A percentile compares a stretch with the other conserved stretches of the same genome.
Evolutionary conservation across 176 grass and related monocot species (phyloP).

Genomic region (Themeda triandra): DNA sequence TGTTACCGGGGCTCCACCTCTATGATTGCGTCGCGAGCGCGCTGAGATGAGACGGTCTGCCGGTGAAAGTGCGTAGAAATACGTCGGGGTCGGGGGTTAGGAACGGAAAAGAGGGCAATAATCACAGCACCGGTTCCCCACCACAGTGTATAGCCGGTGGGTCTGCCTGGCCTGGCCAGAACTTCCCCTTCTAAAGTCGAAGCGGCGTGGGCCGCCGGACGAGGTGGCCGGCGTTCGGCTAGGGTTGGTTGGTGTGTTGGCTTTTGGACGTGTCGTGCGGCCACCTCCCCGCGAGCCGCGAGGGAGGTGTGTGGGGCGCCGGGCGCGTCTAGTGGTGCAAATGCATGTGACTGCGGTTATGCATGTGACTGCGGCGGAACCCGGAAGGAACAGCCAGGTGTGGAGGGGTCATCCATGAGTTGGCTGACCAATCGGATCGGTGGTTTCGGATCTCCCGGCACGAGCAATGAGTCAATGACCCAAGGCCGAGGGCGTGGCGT

Average conservation of each 20-base stretch:
- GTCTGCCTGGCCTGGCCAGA: too few relatives aligned
- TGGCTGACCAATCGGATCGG: not conserved
- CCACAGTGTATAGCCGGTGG: too few relatives aligned
- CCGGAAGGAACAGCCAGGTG: not conserved
- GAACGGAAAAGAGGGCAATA: not conserved
- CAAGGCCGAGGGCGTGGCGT: not conserved
- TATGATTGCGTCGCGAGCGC: slow-evolving; percentile 1
- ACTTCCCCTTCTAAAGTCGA: too few relatives aligned
- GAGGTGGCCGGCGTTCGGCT: too few relatives aligned
- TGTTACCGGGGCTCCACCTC: slow-evolving; percentile 17
- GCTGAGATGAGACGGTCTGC: not conserved
- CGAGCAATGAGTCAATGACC: not conserved
- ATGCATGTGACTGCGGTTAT: not conserved
- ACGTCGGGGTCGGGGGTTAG: not conserved
- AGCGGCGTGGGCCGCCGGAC: not conserved
- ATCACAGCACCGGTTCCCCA: not conserved
- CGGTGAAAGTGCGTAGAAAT: not conserved
- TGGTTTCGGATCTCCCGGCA: slow-evolving; percentile 28
- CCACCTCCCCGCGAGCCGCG: not conserved
- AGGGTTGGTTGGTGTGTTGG: not conserved
- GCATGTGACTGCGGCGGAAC: not conserved
- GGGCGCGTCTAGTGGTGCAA: not conserved
- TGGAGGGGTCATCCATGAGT: not conserved
- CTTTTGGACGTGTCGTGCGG: not conserved
- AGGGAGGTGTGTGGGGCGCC: not conserved